phyloP scores from a whole-genome alignment of 805 yeast species.

The Metschnikowia noctiluminum region DNA sequence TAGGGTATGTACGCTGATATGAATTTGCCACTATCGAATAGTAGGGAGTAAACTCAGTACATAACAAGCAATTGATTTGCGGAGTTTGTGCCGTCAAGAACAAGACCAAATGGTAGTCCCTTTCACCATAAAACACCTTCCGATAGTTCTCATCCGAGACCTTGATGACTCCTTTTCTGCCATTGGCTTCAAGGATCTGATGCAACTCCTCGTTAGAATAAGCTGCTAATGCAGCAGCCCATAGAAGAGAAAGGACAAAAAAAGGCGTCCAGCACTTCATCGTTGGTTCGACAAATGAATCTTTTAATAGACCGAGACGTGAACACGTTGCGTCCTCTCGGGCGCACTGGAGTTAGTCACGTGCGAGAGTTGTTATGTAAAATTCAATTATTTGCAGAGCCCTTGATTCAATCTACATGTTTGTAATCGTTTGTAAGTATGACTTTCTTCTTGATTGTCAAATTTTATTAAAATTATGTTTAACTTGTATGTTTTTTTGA shows the following conservation, averaged over 20 bases:
- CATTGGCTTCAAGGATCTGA: conserved; percentile 11
- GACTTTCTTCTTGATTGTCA: too few species aligned
- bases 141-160: conserved; percentile 62
- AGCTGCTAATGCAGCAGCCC: conserved; percentile 15
- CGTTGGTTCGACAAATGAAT: neutral
- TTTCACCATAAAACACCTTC: conserved; percentile 53
- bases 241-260: conserved; percentile 11
- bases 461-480: too few species aligned
- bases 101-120: conserved; percentile 65
- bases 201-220: conserved; percentile 16
- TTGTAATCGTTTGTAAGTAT: too few species aligned
- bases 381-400: too few species aligned
- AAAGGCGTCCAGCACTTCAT: conserved; percentile 14
- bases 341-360: conserved; percentile 1
- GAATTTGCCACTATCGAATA: conserved; percentile 59
- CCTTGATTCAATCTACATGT: too few species aligned
- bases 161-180: conserved; percentile 10
- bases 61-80: conserved; percentile 71
- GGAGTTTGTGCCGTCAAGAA: conserved; percentile 73
- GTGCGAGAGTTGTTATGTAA: neutral
- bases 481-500: neutral
- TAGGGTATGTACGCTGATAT: conserved; percentile 51
- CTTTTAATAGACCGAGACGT: neutral
- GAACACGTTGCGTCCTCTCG: conserved; percentile 4
- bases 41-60: conserved; percentile 67